A percentile compares a stretch with the other conserved stretches of the same genome.
Evolutionary conservation across 352 stramenopile species (phyloP).

Genomic region (Pythium folliculosum): DNA sequence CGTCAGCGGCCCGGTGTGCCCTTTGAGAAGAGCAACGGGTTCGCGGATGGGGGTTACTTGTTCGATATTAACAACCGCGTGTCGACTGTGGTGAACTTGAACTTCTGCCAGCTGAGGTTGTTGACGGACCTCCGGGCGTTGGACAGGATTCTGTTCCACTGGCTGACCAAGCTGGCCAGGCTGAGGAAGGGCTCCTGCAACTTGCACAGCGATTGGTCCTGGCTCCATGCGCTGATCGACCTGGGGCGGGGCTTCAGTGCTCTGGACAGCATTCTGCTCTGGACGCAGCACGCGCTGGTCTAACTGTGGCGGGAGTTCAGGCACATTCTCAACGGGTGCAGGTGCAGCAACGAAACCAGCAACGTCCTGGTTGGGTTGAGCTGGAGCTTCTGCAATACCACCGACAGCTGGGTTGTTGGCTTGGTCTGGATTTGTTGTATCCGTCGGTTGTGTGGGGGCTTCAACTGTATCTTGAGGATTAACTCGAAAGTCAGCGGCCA

Average conservation of each 20-base stretch:
- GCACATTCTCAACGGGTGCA: background rate
- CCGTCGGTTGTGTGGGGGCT: background rate
- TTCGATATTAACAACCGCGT: conserved; percentile 19
- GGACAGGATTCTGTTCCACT: background rate
- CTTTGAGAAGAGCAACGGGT: conserved; percentile 49
- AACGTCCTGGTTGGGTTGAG: background rate
- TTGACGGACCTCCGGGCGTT: conserved; percentile 3
- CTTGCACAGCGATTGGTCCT: too few species aligned
- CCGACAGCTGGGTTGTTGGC: background rate
- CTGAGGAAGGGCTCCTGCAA: too few species aligned
- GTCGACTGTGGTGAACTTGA: conserved; percentile 19
- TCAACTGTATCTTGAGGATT: conserved; percentile 6
- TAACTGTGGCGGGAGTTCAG: background rate
- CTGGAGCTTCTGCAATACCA: background rate
- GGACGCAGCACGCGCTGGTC: background rate
- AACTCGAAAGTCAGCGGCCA: conserved; percentile 23
- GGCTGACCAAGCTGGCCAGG: too few species aligned
- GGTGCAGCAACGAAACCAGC: background rate
- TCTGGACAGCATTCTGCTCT: background rate
- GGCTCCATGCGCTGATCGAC: background rate
- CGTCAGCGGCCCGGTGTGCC: conserved; percentile 87
- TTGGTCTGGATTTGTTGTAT: background rate
- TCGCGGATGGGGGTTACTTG: conserved; percentile 27
- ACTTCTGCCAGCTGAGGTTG: conserved; percentile 23
- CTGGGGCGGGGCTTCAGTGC: background rate